Evolutionary conservation across 1,284 basidiomycete genomes (phyloP), one percentile per base, ranked within the genome.

Genomic region (Apiotrichum montevideense): DNA sequence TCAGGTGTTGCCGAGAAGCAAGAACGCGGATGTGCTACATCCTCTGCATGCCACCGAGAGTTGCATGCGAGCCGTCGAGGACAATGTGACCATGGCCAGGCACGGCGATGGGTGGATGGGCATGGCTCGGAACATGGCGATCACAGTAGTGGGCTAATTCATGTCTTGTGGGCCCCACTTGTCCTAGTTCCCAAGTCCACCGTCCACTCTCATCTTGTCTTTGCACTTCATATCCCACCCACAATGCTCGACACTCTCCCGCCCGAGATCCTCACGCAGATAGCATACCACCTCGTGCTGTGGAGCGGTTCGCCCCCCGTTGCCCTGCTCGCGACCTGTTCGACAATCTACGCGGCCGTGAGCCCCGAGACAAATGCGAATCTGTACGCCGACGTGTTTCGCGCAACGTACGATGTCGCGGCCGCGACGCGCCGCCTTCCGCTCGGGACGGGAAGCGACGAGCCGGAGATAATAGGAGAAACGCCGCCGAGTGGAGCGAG

Each of bases 321-420:
- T 14, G 81, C 82, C 0, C 77, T 88, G 49, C 79, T 85, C 42
- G 71, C 74, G 39, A 76, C 82, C 5, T 84, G 77, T 59, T 75
- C 67, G 5, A 58, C 70, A 43, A 64, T 88, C 15, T 57, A 83
- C 68, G 10, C 63, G 41, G 54, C 70, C 1, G 78, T 88, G 58
- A 54, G 63, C 2, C 68, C 69, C 3, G 47, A 59, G 7, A 63
- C 73, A n/a, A 85, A 86, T 65, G 80, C 80, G 7, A 68, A 79
- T 15, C 79, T 90, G 52, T 85, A 84, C 66, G 80, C 84, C 0
- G 68, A 77, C 43, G 79, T 90, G 35, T 89, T 85, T 70, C 77
- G 77, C 15, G 61, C 72, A 62, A 80, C 79, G 63, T 90, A 89
- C 74, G 55, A 52, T 33, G 50, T 52, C 34, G 34, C 33, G 8